Evolutionary conservation across 345 rosid genomes (phyloP), one percentile per base, ranked within the genome.

Genomic region (Cardamine occulta): DNA sequence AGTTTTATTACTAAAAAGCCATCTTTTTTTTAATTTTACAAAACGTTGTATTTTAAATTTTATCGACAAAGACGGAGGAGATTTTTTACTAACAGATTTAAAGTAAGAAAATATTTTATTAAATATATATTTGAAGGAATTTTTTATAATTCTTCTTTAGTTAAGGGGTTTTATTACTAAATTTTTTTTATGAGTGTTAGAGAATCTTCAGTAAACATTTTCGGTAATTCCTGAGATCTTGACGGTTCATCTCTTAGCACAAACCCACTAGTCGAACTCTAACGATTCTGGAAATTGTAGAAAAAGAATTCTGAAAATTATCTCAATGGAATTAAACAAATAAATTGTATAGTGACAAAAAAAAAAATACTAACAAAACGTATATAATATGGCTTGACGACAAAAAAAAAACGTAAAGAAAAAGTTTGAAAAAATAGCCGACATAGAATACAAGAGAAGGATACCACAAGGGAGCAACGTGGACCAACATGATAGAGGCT

Each of bases 401-500:
- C 14, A 39, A 35, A 34, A 40, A 37, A 37, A 4, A 40, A 40
- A 31, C 32, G 32, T 18, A 31, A 10, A 23, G 59, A 7, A 63
- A 61, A 44, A 15, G 37, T 44, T 63, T 63, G 6, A 55, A 52
- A 40, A 64, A 32, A 26, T 28, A 53, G 57, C 78, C 78, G 78
- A 74, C 78, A 74, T 54, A 40, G 65, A 44, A 65, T 21, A 55
- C 28, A 55, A 34, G 48, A 44, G 71, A 63, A 54, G 71, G 63
- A 26, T 54, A 63, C 37, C 47, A 73, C 14, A 9, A 21, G 70
- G 77, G 57, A 64, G 56, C 64, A 73, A 64, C 32, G 48, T 54
- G 70, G 78, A 74, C 78, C 78, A 74, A 65, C 64, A 40, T 73
- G 64, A 40, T 54, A 42, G n/a, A 63, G 9, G 19, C 26, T 66